These are phyloP conservation scores for Flaveria brownii DNA, from an alignment of 129 eudicot genomes.

Conservation along the genomic window DNA sequence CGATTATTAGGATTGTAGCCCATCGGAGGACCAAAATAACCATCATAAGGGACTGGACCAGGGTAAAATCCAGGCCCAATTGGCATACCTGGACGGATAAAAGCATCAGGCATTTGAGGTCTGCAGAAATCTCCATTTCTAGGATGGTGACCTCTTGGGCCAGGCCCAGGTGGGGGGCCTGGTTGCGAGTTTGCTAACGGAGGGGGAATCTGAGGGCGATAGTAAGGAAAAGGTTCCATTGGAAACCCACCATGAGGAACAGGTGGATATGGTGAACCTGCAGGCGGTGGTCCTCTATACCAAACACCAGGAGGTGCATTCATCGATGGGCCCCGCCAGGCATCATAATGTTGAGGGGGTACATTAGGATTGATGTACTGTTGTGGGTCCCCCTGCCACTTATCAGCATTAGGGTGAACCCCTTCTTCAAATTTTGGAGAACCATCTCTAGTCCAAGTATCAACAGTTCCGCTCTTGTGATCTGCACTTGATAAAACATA, in stretches of 20 bases:
- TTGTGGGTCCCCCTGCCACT: conserved; percentile 79
- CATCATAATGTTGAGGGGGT: conserved; percentile 82
- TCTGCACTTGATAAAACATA: conserved; percentile 42
- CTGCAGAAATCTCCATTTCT: conserved; percentile 77
- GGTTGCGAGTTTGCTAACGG: conserved; percentile 68
- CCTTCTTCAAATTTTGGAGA: conserved; percentile 30
- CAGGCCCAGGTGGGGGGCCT: conserved; percentile 57
- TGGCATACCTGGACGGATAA: conserved; percentile 82
- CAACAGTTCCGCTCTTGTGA: conserved; percentile 44
- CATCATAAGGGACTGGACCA: conserved; percentile 78
- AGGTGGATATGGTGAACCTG: conserved; percentile 82
- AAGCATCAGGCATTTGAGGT: conserved; percentile 69
- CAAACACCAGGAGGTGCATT: conserved; percentile 79
- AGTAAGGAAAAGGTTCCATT: conserved; percentile 86
- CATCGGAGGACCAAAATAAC: conserved; percentile 88
- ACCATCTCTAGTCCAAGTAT: conserved; percentile 72
- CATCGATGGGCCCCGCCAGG: conserved; percentile 91
- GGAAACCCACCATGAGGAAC: conserved; percentile 80
- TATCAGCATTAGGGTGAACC: conserved; percentile 41
- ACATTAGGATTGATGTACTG: conserved; percentile 62
- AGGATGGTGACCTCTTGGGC: conserved; percentile 82
- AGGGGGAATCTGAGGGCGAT: conserved; percentile 81
- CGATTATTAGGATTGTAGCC: conserved; percentile 81
- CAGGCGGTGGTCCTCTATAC: conserved; percentile 78
- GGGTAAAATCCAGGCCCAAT: conserved; percentile 88